A percentile compares a stretch with the other conserved stretches of the same genome.
Evolutionary conservation across 768 basidiomycete species (phyloP).

Genomic region (Pisolithus microcarpus): DNA sequence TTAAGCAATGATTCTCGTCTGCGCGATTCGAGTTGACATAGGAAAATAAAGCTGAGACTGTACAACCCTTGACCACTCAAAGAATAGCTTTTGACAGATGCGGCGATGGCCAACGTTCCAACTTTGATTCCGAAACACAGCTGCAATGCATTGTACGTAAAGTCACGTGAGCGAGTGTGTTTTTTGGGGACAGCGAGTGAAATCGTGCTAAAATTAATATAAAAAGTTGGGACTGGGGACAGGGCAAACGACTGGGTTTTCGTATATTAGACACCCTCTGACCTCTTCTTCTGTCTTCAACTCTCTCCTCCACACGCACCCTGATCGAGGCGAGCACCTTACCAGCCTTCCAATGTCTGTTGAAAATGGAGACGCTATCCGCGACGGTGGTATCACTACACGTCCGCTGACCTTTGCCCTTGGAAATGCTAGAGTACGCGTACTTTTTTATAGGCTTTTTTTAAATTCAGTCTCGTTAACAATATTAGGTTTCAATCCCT

Average conservation of each 20-base stretch:
- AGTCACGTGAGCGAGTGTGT: slow-evolving; percentile 18
- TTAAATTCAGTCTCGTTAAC: background rate
- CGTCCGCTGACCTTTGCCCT: slow-evolving; percentile 30
- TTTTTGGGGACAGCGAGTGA: slow-evolving; percentile 21
- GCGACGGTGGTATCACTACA: slow-evolving; percentile 25
- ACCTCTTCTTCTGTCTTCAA: slow-evolving; percentile 6
- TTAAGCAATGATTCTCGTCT: too few relatives aligned
- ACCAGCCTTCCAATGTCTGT: slow-evolving; percentile 24
- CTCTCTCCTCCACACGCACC: slow-evolving; percentile 1
- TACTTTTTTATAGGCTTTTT: slow-evolving; percentile 5
- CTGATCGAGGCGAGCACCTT: background rate
- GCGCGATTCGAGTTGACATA: too few relatives aligned
- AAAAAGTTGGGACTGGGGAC: slow-evolving; percentile 29
- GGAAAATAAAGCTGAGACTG: too few relatives aligned
- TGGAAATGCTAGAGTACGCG: slow-evolving; percentile 29
- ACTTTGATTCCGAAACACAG: background rate
- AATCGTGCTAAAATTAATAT: slow-evolving; percentile 13
- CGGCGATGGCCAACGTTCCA: too few relatives aligned
- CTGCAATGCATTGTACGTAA: slow-evolving; percentile 13
- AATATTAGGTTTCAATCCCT: slow-evolving; percentile 69
- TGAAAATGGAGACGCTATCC: slow-evolving; percentile 24
- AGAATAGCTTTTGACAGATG: too few relatives aligned
- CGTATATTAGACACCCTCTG: slow-evolving; percentile 1
- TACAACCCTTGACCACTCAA: too few relatives aligned
- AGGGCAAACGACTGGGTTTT: slow-evolving; percentile 3